Evolutionary conservation across 1,284 basidiomycete genomes (phyloP).

Genomic region (Meira miltonrushii): DNA sequence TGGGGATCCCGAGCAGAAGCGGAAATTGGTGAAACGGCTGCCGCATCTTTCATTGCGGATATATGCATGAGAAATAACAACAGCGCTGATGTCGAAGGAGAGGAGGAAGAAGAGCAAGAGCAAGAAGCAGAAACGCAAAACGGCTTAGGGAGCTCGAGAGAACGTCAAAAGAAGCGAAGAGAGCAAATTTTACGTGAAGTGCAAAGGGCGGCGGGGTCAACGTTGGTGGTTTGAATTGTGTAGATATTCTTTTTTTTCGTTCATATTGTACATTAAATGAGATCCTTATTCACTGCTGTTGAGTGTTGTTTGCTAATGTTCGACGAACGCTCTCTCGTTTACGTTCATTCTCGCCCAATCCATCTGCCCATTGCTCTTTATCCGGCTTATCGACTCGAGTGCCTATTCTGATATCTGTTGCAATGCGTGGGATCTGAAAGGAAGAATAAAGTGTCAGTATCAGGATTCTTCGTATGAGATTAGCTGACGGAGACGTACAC

Average conservation of each 20-base stretch:
- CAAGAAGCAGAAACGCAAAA: not conserved
- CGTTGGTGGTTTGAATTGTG: no score
- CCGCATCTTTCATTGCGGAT: slow-evolving; percentile 40
- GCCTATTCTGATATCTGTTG: slow-evolving; percentile 50
- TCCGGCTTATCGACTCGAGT: slow-evolving; percentile 31
- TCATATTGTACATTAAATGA: no score
- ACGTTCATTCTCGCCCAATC: slow-evolving; percentile 44
- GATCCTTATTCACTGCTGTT: no score
- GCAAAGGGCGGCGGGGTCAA: no score
- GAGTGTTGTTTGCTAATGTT: not conserved
- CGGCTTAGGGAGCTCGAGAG: not conserved
- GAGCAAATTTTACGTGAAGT: no score
- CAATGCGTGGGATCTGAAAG: slow-evolving; percentile 32
- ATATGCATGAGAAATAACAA: slow-evolving; percentile 18
- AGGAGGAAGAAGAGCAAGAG: not conserved
- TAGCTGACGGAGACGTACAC: slow-evolving; percentile 20
- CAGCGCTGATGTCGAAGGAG: not conserved
- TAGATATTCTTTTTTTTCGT: no score
- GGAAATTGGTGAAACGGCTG: slow-evolving; percentile 45
- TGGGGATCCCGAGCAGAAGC: slow-evolving; percentile 50
- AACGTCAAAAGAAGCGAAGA: not conserved
- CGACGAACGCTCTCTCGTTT: slow-evolving; percentile 46
- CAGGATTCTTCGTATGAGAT: not conserved
- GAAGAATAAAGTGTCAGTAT: slow-evolving; percentile 8
- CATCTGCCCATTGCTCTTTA: slow-evolving; percentile 20